Evolutionary conservation across 768 basidiomycete genomes (phyloP).

Genomic region (Clathrus columnatus): DNA sequence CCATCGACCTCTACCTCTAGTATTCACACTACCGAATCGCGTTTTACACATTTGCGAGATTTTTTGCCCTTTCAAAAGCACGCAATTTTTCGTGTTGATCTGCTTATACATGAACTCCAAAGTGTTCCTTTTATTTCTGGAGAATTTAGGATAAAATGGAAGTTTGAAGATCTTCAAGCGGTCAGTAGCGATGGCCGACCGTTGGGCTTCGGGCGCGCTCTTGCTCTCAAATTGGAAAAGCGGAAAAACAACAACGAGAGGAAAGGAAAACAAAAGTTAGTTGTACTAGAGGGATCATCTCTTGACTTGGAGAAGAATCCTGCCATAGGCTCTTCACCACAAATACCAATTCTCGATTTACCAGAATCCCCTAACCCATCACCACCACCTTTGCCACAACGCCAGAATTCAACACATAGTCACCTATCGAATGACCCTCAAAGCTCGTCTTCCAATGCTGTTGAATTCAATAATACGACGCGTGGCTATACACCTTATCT

Average conservation of each 20-base stretch:
- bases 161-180: slow-evolving; percentile 47
- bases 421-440: not conserved
- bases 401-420: not conserved
- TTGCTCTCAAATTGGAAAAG: slow-evolving; percentile 16
- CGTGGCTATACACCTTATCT: slow-evolving; percentile 56
- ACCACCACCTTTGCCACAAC: not conserved
- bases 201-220: not conserved
- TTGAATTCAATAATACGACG: slow-evolving; percentile 16
- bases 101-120: slow-evolving; percentile 58
- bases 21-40: not conserved
- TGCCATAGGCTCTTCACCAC: not conserved
- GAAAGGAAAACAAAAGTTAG: slow-evolving; percentile 12
- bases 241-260: slow-evolving; percentile 28
- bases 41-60: slow-evolving; percentile 14
- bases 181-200: slow-evolving; percentile 32
- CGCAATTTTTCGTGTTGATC: slow-evolving; percentile 52
- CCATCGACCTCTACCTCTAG: not conserved
- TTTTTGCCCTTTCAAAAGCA: slow-evolving; percentile 42
- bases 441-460: not conserved
- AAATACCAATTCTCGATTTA: not conserved
- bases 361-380: not conserved
- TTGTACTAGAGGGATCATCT: not conserved
- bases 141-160: slow-evolving; percentile 64
- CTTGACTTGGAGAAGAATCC: slow-evolving; percentile 20
- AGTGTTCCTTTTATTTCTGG: slow-evolving; percentile 66